A percentile compares a stretch with the other conserved stretches of the same genome.
These are phyloP conservation scores for Pestalotiopsis sp. DNA, from an alignment of 2,329 filamentous ascomycete genomes.

Conservation along the genomic window DNA sequence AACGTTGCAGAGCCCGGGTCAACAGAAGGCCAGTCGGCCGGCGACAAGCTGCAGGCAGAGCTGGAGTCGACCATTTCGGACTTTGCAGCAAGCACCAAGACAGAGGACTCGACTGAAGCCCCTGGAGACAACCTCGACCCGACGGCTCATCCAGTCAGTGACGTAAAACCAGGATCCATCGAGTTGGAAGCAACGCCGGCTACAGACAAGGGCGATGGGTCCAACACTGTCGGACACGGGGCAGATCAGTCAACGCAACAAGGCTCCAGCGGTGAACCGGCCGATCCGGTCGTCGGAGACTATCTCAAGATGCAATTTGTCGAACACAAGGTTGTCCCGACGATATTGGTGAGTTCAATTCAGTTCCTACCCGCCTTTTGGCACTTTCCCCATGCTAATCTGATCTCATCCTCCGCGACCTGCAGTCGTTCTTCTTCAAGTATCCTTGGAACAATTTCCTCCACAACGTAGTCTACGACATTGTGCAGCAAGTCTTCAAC, in stretches of 20 bases:
- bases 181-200: constrained; percentile 12
- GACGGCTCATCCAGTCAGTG: neutral
- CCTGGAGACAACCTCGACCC: neutral
- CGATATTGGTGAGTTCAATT: constrained; percentile 74
- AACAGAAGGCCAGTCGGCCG: neutral
- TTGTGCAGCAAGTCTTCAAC: constrained; percentile 98
- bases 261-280: constrained; percentile 21
- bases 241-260: constrained; percentile 13
- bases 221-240: constrained; percentile 29
- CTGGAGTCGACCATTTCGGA: constrained; percentile 7
- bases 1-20: neutral
- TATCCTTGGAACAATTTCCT: constrained; percentile 99
- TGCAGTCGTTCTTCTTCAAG: constrained; percentile 91
- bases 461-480: constrained; percentile 98
- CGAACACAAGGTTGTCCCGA: constrained; percentile 90
- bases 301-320: constrained; percentile 96
- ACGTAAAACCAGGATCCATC: neutral
- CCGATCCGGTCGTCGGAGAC: constrained; percentile 84
- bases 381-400: neutral
- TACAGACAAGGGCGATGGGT: constrained; percentile 28
- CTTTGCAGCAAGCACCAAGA: neutral
- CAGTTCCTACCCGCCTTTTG: neutral
- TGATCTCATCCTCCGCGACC: constrained; percentile 20
- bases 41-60: neutral
- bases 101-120: neutral